Evolutionary conservation across 2,329 filamentous ascomycete genomes (phyloP), one percentile per base, ranked within the genome.

Genomic region (Fusarium poae): DNA sequence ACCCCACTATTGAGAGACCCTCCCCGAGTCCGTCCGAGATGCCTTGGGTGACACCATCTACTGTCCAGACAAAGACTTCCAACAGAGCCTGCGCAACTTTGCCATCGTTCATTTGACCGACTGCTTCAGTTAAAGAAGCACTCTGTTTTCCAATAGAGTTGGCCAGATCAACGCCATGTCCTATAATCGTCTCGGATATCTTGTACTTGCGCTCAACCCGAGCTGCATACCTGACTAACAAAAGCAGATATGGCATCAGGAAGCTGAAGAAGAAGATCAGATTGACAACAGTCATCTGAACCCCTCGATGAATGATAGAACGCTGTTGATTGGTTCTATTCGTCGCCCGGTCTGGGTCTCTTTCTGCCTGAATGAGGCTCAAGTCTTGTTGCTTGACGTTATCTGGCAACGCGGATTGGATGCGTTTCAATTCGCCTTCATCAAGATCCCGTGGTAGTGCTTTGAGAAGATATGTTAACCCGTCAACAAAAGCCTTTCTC

Each of bases 151-250:
- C 79, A 85, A 89, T 76, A 81, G 85, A 61, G 75, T 82, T 68
- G 82, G 90, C 77, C 78, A 86, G 74, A 81, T 88, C 75, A 86
- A 91, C 73, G 79, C 91, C 65, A 76, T 87, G 72, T 81, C 91
- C 55, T 88, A 95, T 81, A 89, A 95, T 78, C 79, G 93, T 51
- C 80, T 95, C 32, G 88, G 92, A 88, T 62, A 94, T 82, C 65
- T 86, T 87, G 77, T 93, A 87, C 68, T 88, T 84, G 18, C 89
- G 85, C 75, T 94, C 91, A 66, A 90, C 89, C 49, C 84, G 80
- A 65, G 89, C 89, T 18, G 85, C 81, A 18, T 84, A 78, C 18
- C 82, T 81, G 16, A 89, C 69, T 15, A 91, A 76, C 6, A 84
- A 72, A 66, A 86, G 83, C 32, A 89, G 73, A 72, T 90, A 91